Evolutionary conservation across 108 stramenopile species (phyloP).

Genomic region (Schizochytrium sp.): DNA sequence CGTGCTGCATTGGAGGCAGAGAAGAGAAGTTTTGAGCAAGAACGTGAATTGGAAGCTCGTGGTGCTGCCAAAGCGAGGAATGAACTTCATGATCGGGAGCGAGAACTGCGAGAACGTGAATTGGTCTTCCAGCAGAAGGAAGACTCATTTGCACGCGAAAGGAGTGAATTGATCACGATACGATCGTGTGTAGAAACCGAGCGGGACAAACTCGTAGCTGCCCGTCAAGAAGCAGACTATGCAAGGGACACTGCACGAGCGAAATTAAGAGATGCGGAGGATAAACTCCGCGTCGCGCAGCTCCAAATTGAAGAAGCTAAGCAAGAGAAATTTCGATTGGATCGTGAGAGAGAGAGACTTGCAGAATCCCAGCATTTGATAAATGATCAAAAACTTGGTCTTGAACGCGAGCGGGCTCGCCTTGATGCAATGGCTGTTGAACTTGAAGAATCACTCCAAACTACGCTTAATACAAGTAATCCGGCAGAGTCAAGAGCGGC

Average conservation of each 20-base stretch:
- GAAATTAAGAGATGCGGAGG: neutral
- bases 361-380: too few relatives aligned
- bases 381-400: too few relatives aligned
- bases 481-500: too few relatives aligned
- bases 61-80: neutral
- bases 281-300: neutral
- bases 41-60: neutral
- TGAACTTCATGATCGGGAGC: neutral
- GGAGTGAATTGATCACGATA: neutral
- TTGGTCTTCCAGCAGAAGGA: neutral
- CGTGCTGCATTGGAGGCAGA: neutral
- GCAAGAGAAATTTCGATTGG: too few relatives aligned
- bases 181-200: conserved; percentile 42
- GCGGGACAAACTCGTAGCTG: conserved; percentile 49
- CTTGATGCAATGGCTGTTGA: too few relatives aligned
- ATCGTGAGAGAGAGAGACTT: too few relatives aligned
- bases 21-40: neutral
- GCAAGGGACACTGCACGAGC: neutral
- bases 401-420: too few relatives aligned
- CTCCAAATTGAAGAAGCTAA: too few relatives aligned
- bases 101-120: conserved; percentile 20
- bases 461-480: too few relatives aligned
- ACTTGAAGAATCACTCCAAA: too few relatives aligned
- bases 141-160: neutral
- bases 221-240: conserved; percentile 21